These are phyloP conservation scores for Rachicladosporium sp. DNA, from an alignment of 2,329 filamentous ascomycete genomes.

Conservation along the genomic window DNA sequence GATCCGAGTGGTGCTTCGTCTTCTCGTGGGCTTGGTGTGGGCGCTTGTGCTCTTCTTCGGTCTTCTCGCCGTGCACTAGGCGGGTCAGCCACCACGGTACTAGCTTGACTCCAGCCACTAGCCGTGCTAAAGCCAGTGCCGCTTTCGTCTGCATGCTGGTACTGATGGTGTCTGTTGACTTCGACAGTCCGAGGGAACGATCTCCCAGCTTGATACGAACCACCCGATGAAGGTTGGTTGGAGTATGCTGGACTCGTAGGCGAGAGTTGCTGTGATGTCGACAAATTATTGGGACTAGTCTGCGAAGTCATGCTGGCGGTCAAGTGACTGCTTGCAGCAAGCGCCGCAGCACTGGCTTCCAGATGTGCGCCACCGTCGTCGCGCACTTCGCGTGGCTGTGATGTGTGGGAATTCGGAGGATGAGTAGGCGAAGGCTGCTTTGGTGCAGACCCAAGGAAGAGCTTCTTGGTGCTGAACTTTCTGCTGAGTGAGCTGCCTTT, in stretches of 20 bases:
- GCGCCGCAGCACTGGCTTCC: constrained; percentile 38
- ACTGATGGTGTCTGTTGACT: background rate
- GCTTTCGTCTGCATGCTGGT: constrained; percentile 14
- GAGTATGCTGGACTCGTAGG: constrained; percentile 39
- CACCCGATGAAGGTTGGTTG: constrained; percentile 17
- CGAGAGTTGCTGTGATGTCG: constrained; percentile 28
- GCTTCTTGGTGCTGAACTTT: constrained; percentile 42
- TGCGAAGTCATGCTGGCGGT: constrained; percentile 36
- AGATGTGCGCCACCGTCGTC: constrained; percentile 24
- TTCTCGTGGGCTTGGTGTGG: constrained; percentile 20
- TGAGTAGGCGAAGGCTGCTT: constrained; percentile 40
- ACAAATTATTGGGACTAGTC: constrained; percentile 27
- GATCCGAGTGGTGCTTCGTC: constrained; percentile 13
- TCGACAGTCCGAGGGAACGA: constrained; percentile 18
- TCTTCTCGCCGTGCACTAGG: constrained; percentile 11
- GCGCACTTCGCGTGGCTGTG: constrained; percentile 19
- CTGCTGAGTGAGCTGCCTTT: constrained; percentile 37
- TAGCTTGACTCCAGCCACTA: constrained; percentile 16
- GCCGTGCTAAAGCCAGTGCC: constrained; percentile 13
- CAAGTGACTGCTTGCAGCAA: constrained; percentile 38
- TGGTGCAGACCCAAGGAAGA: constrained; percentile 36
- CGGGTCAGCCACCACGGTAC: constrained; percentile 10
- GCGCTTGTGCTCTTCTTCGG: constrained; percentile 17
- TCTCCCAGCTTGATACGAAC: constrained; percentile 16
- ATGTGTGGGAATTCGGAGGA: constrained; percentile 23